Evolutionary conservation across 2,329 filamentous ascomycete species (phyloP).

Genomic region (Ceratocystis huliohia): DNA sequence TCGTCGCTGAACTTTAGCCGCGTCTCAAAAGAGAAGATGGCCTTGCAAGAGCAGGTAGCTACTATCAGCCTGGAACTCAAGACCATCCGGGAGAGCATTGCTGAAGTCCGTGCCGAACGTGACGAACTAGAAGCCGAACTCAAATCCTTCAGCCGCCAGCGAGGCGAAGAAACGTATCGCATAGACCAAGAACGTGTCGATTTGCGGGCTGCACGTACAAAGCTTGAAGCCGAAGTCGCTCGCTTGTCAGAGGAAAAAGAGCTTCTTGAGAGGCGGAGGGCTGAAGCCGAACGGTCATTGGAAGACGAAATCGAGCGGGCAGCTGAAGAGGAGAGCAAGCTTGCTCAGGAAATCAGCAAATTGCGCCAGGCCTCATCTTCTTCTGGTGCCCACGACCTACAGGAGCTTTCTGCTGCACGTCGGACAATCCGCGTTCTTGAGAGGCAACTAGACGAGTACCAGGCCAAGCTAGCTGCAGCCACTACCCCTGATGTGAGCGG

Average conservation of each 20-base stretch:
- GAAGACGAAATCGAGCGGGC: constrained; percentile 55
- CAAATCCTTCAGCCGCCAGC: constrained; percentile 25
- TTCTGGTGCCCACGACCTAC: constrained; percentile 35
- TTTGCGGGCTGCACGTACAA: constrained; percentile 52
- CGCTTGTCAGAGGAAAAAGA: constrained; percentile 53
- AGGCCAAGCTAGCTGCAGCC: constrained; percentile 31
- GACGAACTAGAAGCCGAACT: constrained; percentile 49
- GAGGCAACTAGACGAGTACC: constrained; percentile 43
- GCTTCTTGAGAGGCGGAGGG: constrained; percentile 42
- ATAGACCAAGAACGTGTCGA: constrained; percentile 58
- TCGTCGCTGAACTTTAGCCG: constrained; percentile 44
- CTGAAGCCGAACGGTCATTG: constrained; percentile 49
- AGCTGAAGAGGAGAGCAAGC: constrained; percentile 51
- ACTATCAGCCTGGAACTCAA: constrained; percentile 48
- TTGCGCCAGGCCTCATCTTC: constrained; percentile 36
- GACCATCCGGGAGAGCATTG: constrained; percentile 42
- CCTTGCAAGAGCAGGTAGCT: constrained; percentile 49
- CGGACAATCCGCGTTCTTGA: constrained; percentile 55
- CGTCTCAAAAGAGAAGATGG: constrained; percentile 47
- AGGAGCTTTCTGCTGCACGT: constrained; percentile 46
- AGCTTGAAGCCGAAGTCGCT: constrained; percentile 54
- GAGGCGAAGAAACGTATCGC: constrained; percentile 46
- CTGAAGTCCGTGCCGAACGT: constrained; percentile 50
- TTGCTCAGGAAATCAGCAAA: constrained; percentile 41
- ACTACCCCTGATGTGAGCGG: constrained; percentile 27